Evolutionary conservation across 495 filamentous ascomycete species (phyloP).

Genomic region (Trichoderma gamsii): DNA sequence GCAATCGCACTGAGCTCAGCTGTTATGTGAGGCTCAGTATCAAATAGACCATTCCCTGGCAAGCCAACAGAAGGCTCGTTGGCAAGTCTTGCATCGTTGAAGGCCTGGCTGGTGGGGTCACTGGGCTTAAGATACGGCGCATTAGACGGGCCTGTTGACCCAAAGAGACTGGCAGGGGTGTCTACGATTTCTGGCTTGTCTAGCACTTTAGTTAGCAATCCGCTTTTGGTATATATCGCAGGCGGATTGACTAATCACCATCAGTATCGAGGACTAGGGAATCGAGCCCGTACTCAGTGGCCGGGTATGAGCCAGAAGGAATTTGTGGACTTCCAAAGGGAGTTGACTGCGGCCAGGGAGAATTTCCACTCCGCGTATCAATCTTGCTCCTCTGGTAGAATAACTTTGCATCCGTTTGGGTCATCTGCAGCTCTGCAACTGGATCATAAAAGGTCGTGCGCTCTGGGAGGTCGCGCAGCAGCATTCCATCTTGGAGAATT

Average conservation of each 20-base stretch:
- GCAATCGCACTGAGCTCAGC: constrained; percentile 80
- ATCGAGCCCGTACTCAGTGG: constrained; percentile 14
- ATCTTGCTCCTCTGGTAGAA: constrained; percentile 88
- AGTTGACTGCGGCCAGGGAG: constrained; percentile 5
- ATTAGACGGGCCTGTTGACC: background rate
- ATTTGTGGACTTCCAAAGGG: constrained; percentile 9
- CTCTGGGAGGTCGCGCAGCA: constrained; percentile 67
- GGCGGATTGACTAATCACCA: background rate
- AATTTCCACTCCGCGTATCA: constrained; percentile 29
- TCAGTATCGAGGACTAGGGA: constrained; percentile 11
- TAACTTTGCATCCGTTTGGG: constrained; percentile 83
- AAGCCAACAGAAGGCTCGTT: background rate
- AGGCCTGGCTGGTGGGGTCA: constrained; percentile 12
- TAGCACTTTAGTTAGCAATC: background rate
- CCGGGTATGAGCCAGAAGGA: background rate
- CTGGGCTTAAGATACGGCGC: background rate
- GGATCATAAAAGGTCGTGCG: constrained; percentile 82
- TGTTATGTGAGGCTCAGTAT: constrained; percentile 53
- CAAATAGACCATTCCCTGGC: background rate
- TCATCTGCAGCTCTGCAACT: constrained; percentile 83
- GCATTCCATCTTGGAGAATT: constrained; percentile 49
- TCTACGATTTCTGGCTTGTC: background rate
- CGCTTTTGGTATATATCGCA: background rate
- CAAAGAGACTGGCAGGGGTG: background rate
- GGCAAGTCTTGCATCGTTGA: constrained; percentile 16